Conservation (phyloP, 108 stramenopile species). For the Skeletonema tropicum region DNA sequence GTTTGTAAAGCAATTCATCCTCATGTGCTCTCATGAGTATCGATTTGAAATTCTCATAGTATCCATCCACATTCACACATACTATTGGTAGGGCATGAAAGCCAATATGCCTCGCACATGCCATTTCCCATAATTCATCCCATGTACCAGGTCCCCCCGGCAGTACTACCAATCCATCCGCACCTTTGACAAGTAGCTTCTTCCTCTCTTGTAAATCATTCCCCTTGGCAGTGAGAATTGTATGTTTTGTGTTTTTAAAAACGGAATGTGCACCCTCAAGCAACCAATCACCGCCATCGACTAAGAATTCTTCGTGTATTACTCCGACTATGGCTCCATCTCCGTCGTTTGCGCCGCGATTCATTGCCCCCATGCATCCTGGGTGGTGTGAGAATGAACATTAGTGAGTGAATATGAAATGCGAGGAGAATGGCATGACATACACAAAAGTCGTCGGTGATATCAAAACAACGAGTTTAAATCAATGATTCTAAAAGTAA, state of each 20-base stretch:
- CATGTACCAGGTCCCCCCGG: conserved; percentile 96
- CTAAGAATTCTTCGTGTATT: conserved; percentile 92
- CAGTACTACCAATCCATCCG: conserved; percentile 87
- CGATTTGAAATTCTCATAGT: conserved; percentile 76
- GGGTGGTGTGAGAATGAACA: conserved; percentile 2
- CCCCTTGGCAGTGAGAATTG: conserved; percentile 79
- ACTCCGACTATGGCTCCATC: conserved; percentile 88
- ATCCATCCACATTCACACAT: conserved; percentile 85
- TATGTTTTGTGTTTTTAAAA: conserved; percentile 59
- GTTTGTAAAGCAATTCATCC: conserved; percentile 64
- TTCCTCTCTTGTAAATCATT: conserved; percentile 90
- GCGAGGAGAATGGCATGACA: no score
- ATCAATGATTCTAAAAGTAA: no score
- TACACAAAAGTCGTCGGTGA: no score
- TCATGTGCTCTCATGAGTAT: conserved; percentile 74
- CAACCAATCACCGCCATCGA: conserved; percentile 76
- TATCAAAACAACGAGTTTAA: no score
- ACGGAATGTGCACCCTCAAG: conserved; percentile 53
- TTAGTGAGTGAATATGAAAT: neutral
- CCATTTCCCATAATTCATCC: conserved; percentile 94
- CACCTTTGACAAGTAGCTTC: conserved; percentile 71
- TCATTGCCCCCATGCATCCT: conserved; percentile 92
- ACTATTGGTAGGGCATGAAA: conserved; percentile 79
- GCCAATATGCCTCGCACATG: conserved; percentile 82
- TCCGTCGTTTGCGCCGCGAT: conserved; percentile 73